Conservation (phyloP, 164 flowering plant species). For the Vitis amurensis region DNA sequence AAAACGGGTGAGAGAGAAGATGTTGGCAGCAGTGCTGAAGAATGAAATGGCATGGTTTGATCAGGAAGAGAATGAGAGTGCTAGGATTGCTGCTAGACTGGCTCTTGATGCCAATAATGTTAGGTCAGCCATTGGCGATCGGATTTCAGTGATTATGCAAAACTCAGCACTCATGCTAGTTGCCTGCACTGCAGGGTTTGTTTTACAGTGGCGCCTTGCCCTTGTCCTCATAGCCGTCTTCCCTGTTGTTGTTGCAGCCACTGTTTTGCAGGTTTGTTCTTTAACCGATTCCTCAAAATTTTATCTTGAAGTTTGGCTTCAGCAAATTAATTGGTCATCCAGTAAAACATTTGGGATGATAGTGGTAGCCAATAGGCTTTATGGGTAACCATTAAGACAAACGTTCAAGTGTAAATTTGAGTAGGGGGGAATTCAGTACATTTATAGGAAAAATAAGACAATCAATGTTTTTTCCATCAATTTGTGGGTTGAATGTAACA, state of each 20-base stretch:
- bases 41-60: constrained; percentile 99
- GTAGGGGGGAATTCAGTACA: not conserved
- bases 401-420: not conserved
- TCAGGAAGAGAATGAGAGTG: constrained; percentile 92
- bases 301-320: not conserved
- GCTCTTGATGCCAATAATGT: constrained; percentile 96
- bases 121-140: constrained; percentile 93
- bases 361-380: too few relatives aligned
- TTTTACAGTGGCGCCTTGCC: constrained; percentile 95
- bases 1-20: constrained; percentile 85
- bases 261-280: constrained; percentile 79
- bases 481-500: not conserved
- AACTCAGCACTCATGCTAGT: constrained; percentile 92
- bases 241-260: constrained; percentile 96
- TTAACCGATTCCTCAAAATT: not conserved
- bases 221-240: constrained; percentile 93
- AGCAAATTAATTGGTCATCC: not conserved
- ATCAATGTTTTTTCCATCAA: too few relatives aligned
- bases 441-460: not conserved
- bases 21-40: constrained; percentile 80
- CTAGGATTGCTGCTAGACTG: constrained; percentile 79
- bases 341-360: too few relatives aligned
- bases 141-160: constrained; percentile 95
- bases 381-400: too few relatives aligned
- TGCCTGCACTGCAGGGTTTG: constrained; percentile 94